Base-by-base conservation (phyloP, 2,329 filamentous ascomycete species). In the Colletotrichum aenigma region DNA sequence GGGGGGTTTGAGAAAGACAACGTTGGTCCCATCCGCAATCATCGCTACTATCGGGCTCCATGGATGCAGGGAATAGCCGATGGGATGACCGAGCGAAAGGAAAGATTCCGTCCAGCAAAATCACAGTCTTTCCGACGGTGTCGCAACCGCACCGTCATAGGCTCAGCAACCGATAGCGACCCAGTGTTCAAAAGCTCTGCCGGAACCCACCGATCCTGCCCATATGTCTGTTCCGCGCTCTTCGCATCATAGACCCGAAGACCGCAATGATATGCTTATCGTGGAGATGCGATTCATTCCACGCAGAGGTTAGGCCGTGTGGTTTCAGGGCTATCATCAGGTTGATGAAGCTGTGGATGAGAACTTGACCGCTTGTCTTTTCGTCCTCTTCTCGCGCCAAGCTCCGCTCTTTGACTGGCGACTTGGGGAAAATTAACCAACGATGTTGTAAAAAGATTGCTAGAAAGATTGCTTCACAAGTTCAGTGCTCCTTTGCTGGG, bases 401-500 rank as follows among this genome's bases (percentile, higher is more conserved):
- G 24, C 0, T 0, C 4, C 0, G 12, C 32, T 0, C 30, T 34
- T 21, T 12, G 9, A 48, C 30, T 32, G 60, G 1, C n/a, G 13
- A 48, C 18, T 0, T 10, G 0, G 18, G 18, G 24, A n/a, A n/a
- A 13, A 0, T 21, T 4, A 1, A 64, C 10, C n/a, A 1, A 26
- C 18, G 36, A 0, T 13, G 1, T 24, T 62, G n/a, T 7, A 34
- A 13, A 32, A 12, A 4, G 4, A 43, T n/a, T 43, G 38, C 38
- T 13, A 15, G 1, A 2, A 36, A 34, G 10, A 21, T 52, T 52
- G 43, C 43, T 13, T 52, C 0, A 13, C 0, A 24, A 52, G 43
- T 0, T 7, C 3, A 7, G 12, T 0, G n/a, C 43, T 0, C n/a
- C 0, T 52, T 10, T 21, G 0, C 43, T 0, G 43, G 43, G 12